Evolutionary conservation across 1,139 yeast genomes (phyloP), one percentile per base, ranked within the genome.

Genomic region (Debaryomyces coudertii): DNA sequence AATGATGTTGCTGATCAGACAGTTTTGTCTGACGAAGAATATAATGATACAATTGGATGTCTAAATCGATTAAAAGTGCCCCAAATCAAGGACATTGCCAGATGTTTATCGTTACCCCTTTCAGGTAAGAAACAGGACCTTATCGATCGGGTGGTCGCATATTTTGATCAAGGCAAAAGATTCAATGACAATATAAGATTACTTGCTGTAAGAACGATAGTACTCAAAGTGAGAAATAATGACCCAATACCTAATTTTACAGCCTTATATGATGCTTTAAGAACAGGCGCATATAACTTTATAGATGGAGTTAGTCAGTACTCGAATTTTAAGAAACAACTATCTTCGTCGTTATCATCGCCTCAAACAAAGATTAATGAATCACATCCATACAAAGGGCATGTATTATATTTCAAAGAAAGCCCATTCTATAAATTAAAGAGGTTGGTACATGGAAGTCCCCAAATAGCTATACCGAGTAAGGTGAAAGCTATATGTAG

Each of bases 81-180:
- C 6, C 63, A 59, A 46, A 65, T 76, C 51, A 83, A 79, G 58
- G 71, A 62, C 28, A 55, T 81, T 1, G 75, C 80, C 34, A 64
- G 78, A 41, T 56, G 80, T 2, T 55, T 81, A 23, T 77, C 75
- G 1, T 60, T 81, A 12, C 63, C 76, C 1, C 56, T 71, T 5
- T 54, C 72, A 3, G 88, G 88, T 1, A 64, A 77, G 36, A 83
- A 82, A 57, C 70, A 71, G 9, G 84, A 80, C 28, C 56, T 83
- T 12, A 71, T 73, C 42, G 78, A 74, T 22, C 64, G 85, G 39
- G 58, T 83, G 11, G 61, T 63, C 40, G 64, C 64, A 11, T 74
- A 65, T 53, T 52, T 79, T 30, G 65, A 64, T 25, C 66, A 66
- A 31, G 74, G 78, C 1, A 56, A 52, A 40, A 65, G 63, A 14